phyloP scores from a whole-genome alignment of 2,329 filamentous ascomycete species.

The Dendryphion nanum region DNA sequence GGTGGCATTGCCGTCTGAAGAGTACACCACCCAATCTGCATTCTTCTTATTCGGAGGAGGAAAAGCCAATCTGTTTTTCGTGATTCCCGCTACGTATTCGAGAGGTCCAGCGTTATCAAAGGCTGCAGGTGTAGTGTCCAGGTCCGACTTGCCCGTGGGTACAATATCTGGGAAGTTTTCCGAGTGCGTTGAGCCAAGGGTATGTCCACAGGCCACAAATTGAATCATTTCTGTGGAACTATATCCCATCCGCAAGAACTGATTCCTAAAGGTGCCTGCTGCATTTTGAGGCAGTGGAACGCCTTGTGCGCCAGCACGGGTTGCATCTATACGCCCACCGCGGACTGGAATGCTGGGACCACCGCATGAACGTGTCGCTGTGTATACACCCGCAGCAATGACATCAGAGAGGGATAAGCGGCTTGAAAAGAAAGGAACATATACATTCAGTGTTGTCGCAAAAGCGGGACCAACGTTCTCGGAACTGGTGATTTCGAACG shows the following conservation, averaged over 20 bases:
- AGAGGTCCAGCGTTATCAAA: constrained; percentile 60
- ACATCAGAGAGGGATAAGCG: constrained; percentile 57
- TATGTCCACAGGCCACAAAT: constrained; percentile 61
- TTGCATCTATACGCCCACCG: constrained; percentile 57
- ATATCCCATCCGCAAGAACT: constrained; percentile 61
- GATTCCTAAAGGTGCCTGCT: constrained; percentile 51
- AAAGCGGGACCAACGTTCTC: constrained; percentile 61
- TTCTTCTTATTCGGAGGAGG: constrained; percentile 49
- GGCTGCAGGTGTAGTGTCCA: constrained; percentile 47
- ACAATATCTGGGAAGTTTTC: constrained; percentile 56
- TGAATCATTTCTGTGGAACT: constrained; percentile 58
- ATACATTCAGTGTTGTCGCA: constrained; percentile 53
- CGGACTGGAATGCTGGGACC: constrained; percentile 56
- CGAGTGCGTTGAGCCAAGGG: constrained; percentile 59
- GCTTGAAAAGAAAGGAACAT: constrained; percentile 53
- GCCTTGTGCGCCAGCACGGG: constrained; percentile 45
- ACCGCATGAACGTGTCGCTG: constrained; percentile 58
- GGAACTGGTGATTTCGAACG: constrained; percentile 56
- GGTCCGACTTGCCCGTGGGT: constrained; percentile 42
- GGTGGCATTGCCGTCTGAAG: constrained; percentile 56
- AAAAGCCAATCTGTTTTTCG: constrained; percentile 56
- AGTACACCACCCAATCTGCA: constrained; percentile 58
- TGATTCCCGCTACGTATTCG: constrained; percentile 56
- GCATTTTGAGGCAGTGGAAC: constrained; percentile 60
- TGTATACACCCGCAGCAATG: constrained; percentile 58